Conservation (phyloP, 2,329 filamentous ascomycete genomes). For the Trichoderma citrinoviride region DNA sequence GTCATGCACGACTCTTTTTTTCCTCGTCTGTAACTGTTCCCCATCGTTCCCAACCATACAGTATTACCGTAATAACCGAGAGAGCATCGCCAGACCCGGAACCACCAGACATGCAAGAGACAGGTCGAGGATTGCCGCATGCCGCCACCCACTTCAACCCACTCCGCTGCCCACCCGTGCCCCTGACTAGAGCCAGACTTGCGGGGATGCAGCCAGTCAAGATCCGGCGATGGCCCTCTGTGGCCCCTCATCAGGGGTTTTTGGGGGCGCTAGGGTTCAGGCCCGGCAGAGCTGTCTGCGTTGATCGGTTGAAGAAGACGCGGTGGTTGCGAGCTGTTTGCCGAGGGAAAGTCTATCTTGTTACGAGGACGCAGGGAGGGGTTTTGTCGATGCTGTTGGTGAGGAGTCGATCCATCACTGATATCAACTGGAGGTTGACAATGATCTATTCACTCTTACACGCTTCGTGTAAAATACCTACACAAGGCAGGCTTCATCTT, state of each 20-base stretch:
- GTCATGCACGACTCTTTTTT: background rate
- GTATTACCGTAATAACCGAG: background rate
- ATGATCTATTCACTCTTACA: no score
- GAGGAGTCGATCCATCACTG: no score
- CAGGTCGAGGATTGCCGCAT: constrained; percentile 14
- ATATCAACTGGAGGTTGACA: no score
- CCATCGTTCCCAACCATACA: background rate
- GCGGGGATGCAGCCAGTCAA: constrained; percentile 21
- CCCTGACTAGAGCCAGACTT: constrained; percentile 22
- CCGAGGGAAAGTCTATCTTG: background rate
- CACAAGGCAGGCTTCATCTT: background rate
- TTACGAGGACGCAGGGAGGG: no score
- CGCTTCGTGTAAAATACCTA: no score
- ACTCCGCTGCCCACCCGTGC: constrained; percentile 15
- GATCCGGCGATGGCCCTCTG: constrained; percentile 7
- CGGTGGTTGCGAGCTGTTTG: background rate
- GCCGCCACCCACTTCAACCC: background rate
- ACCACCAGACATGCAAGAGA: background rate
- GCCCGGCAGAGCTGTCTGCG: background rate
- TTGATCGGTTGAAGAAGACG: background rate
- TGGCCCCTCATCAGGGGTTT: constrained; percentile 15
- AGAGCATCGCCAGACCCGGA: background rate
- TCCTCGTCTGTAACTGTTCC: no score
- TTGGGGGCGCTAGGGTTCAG: constrained; percentile 21
- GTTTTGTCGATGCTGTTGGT: no score